phyloP scores from a whole-genome alignment of 2,329 filamentous ascomycete species.

The Neonectria coccinea region DNA sequence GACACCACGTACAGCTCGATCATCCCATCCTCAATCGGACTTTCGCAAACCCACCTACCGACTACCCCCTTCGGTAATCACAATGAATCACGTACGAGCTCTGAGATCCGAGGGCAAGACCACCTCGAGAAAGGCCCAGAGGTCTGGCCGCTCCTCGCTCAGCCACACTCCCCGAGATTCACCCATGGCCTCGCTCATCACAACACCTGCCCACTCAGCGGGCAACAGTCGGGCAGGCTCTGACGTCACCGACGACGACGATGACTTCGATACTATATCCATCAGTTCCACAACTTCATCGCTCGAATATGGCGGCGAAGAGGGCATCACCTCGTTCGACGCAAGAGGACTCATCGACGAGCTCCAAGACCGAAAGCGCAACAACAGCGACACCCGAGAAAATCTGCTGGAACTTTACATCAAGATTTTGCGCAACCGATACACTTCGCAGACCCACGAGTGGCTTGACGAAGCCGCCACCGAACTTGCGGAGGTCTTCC shows the following conservation, averaged over 20 bases:
- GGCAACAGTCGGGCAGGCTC: constrained; percentile 72
- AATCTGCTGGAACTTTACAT: constrained; percentile 50
- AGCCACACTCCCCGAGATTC: constrained; percentile 68
- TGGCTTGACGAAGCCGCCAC: constrained; percentile 68
- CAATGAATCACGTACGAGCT: constrained; percentile 73
- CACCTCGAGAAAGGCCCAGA: constrained; percentile 73
- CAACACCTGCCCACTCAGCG: constrained; percentile 70
- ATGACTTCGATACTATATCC: constrained; percentile 59
- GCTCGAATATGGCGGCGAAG: constrained; percentile 71
- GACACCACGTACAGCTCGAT: neutral
- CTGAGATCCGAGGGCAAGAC: constrained; percentile 79
- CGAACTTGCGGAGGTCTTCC: constrained; percentile 72
- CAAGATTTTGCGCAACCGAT: constrained; percentile 65
- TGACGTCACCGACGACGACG: constrained; percentile 68
- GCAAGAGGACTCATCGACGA: constrained; percentile 73
- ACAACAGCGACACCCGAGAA: constrained; percentile 77
- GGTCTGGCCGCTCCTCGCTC: constrained; percentile 69
- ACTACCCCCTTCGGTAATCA: constrained; percentile 7
- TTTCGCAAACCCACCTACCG: constrained; percentile 3
- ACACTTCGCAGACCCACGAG: constrained; percentile 49
- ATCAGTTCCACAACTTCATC: constrained; percentile 57
- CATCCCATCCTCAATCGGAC: neutral
- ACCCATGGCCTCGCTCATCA: constrained; percentile 66
- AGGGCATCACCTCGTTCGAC: constrained; percentile 74
- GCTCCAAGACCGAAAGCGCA: constrained; percentile 80